Evolutionary conservation across 129 eudicot species (phyloP).

Genomic region (Rutidosis leptorrhynchoides): DNA sequence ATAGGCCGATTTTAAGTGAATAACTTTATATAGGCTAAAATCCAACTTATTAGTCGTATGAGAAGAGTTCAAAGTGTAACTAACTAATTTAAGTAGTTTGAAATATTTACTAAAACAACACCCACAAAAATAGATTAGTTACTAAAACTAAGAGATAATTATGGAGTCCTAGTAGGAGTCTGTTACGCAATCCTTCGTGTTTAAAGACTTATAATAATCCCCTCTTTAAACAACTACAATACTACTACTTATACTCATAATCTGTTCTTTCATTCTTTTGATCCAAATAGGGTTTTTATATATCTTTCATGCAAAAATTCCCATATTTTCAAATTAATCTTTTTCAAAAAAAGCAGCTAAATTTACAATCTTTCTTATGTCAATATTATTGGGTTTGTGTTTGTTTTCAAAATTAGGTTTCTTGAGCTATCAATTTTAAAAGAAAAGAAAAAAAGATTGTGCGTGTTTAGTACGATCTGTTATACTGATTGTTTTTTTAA

Average conservation of each 20-base stretch:
- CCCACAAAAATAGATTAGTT: constrained; percentile 17
- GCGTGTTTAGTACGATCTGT: constrained; percentile 21
- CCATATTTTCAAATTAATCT: not conserved
- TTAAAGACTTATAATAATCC: constrained; percentile 28
- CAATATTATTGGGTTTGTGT: constrained; percentile 15
- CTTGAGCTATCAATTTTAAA: constrained; percentile 11
- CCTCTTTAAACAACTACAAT: constrained; percentile 17
- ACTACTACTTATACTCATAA: constrained; percentile 1
- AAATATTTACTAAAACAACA: constrained; percentile 13
- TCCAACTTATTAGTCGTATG: not conserved
- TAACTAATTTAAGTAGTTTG: constrained; percentile 11
- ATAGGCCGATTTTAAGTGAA: not conserved
- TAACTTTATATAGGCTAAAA: not conserved
- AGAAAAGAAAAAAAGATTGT: constrained; percentile 18
- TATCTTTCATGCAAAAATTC: constrained; percentile 18
- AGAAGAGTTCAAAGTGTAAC: constrained; percentile 28
- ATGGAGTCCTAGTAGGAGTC: constrained; percentile 34
- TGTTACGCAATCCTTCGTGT: constrained; percentile 29
- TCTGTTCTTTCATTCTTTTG: not conserved
- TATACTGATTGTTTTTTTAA: constrained; percentile 24
- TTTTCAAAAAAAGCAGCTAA: not conserved
- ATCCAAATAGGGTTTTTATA: constrained; percentile 14
- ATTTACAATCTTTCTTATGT: constrained; percentile 17
- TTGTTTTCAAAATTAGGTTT: constrained; percentile 21
- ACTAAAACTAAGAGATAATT: constrained; percentile 5